These are phyloP conservation scores for Colletotrichum navitas DNA, from an alignment of 2,329 filamentous ascomycete species.

Conservation along the genomic window DNA sequence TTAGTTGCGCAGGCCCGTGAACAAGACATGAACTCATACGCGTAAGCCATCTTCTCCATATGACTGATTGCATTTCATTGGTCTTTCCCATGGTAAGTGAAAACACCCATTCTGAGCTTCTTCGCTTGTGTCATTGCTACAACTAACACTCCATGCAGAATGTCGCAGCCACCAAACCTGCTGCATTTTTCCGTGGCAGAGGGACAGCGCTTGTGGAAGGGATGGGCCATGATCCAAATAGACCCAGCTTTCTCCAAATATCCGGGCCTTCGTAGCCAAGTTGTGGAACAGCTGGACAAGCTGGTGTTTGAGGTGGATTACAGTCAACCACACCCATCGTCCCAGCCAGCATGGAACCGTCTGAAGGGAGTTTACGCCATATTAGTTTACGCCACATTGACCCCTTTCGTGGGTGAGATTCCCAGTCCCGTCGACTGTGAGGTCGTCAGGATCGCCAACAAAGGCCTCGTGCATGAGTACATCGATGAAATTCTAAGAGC, in stretches of 20 bases:
- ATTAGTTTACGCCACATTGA: neutral
- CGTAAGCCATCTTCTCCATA: neutral
- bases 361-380: neutral
- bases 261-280: neutral
- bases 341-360: neutral
- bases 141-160: neutral
- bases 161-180: neutral
- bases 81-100: rapidly evolving
- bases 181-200: rapidly evolving
- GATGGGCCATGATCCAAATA: neutral
- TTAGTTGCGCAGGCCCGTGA: neutral
- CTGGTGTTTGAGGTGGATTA: neutral
- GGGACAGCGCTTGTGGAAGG: neutral
- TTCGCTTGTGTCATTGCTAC: neutral
- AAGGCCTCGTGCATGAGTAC: neutral
- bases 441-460: constrained; percentile 1
- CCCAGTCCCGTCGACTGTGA: constrained; percentile 16
- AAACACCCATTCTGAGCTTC: neutral
- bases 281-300: neutral
- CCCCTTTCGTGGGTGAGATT: neutral
- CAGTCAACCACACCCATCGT: neutral
- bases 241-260: neutral
- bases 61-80: neutral
- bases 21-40: neutral
- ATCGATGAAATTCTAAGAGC: neutral